Conservation (phyloP, 1,284 basidiomycete species). For the Leccinum pachyderme region DNA sequence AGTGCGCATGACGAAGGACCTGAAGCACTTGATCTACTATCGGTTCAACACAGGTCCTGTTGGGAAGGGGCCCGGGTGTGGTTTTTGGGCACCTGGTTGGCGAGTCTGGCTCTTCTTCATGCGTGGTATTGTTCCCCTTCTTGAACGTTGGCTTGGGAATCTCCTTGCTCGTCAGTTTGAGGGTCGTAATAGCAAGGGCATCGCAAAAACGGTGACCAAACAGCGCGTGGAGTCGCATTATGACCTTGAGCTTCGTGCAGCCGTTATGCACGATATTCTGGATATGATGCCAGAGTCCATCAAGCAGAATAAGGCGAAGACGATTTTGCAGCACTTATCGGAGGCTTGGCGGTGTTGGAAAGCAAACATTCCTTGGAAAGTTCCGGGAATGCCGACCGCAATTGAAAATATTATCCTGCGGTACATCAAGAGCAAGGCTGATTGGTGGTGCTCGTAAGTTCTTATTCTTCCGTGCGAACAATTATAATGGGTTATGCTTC, state of each 20-base stretch:
- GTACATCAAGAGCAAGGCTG: conserved; percentile 99
- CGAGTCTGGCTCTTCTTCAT: conserved; percentile 99
- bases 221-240: conserved; percentile 99
- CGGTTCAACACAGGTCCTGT: conserved; percentile 99
- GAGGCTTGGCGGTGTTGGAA: conserved; percentile 99
- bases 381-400: conserved; percentile 95
- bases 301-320: conserved; percentile 99
- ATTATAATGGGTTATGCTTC: not conserved
- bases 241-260: conserved; percentile 95
- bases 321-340: conserved; percentile 94
- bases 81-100: conserved; percentile 99
- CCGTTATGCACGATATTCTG: conserved; percentile 99
- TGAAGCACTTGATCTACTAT: conserved; percentile 97
- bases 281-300: conserved; percentile 99
- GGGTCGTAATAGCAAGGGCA: conserved; percentile 94
- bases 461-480: not conserved
- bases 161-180: conserved; percentile 98
- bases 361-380: conserved; percentile 98
- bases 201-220: conserved; percentile 97
- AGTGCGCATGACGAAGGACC: conserved; percentile 98
- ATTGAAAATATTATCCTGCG: conserved; percentile 99
- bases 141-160: conserved; percentile 98
- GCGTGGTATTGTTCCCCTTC: conserved; percentile 95
- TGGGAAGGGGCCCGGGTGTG: conserved; percentile 98
- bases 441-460: conserved; percentile 96